Base-by-base conservation (phyloP, 306 rosid genomes). In the Vigna angularis region DNA sequence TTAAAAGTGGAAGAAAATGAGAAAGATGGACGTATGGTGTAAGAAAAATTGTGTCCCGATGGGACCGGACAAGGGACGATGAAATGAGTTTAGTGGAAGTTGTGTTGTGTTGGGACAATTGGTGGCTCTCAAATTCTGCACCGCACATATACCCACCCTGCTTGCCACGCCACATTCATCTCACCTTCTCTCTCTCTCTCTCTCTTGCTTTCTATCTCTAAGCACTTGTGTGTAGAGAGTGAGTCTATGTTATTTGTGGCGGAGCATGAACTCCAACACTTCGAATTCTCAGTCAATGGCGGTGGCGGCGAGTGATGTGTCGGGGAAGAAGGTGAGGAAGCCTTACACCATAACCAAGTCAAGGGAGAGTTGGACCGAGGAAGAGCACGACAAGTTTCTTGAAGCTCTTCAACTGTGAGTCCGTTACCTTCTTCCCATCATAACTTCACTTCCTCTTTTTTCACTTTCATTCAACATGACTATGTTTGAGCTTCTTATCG, bases 341-440 rank as follows among this genome's bases (percentile, higher is more conserved):
- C 93, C 97, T 18, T 92, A 92, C 79, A 92, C 97, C 61, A 92
- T 92, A 45, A 92, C 97, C 83, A 92, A 92, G 90, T 92, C 97
- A 49, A 87, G 97, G 83, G 96, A 92, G 79, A 92, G 96, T 85
- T 92, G 96, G 97, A 87, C 96, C 4, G 93, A 93, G 18, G 96
- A 93, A 85, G 97, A 93, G 81, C 96, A 93, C 76, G 97, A 93
- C 84, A 93, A 90, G 85, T 93, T 93, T 79, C 97, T 93, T 7
- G 97, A 93, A 85, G 96, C 97, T 76, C 97, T 93, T 66, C 96
- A 92, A 72, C 84, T 90, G 97, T 92, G 45, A 77, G 91, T 84
- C 13, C 59, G 0, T 8, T 51, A 0, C 18, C 6, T 45, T 45
- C 50, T 45, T 45, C 15, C 50, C 50, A 4, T 49, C 10, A 18